Conservation (phyloP, 2,329 filamentous ascomycete species). For the Fusarium musae region DNA sequence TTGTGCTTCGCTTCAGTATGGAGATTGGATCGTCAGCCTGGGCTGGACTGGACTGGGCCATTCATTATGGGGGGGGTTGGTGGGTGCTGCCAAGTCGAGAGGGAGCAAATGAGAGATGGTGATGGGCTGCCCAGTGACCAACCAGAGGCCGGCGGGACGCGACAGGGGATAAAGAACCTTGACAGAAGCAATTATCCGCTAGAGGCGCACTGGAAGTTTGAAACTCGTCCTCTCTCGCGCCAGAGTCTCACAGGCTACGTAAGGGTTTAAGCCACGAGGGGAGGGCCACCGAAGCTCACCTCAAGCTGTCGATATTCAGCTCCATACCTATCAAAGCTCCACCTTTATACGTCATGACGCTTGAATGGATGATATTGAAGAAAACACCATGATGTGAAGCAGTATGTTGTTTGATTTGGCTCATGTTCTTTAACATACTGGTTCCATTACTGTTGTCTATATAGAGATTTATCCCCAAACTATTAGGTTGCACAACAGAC, state of each 20-base stretch:
- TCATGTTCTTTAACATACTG: background rate
- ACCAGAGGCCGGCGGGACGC: slow-evolving; percentile 33
- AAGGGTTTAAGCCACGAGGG: slow-evolving; percentile 33
- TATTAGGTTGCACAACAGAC: background rate
- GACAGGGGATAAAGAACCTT: slow-evolving; percentile 17
- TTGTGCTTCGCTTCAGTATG: slow-evolving; percentile 31
- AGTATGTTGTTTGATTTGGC: background rate
- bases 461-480: background rate
- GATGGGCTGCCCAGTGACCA: slow-evolving; percentile 23
- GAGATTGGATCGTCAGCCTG: slow-evolving; percentile 42
- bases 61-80: slow-evolving; percentile 40
- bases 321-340: slow-evolving; percentile 7
- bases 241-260: slow-evolving; percentile 18
- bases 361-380: background rate
- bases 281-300: slow-evolving; percentile 1
- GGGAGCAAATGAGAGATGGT: slow-evolving; percentile 33
- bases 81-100: slow-evolving; percentile 40
- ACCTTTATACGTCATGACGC: slow-evolving; percentile 25
- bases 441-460: background rate
- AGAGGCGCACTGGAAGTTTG: slow-evolving; percentile 19
- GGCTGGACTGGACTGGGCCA: slow-evolving; percentile 28
- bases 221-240: slow-evolving; percentile 1
- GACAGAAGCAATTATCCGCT: slow-evolving; percentile 39
- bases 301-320: slow-evolving; percentile 21
- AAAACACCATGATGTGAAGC: background rate